A percentile compares a stretch with the other conserved stretches of the same genome.
Conservation (phyloP, 2,329 filamentous ascomycete genomes). For the Claviceps sp. region DNA sequence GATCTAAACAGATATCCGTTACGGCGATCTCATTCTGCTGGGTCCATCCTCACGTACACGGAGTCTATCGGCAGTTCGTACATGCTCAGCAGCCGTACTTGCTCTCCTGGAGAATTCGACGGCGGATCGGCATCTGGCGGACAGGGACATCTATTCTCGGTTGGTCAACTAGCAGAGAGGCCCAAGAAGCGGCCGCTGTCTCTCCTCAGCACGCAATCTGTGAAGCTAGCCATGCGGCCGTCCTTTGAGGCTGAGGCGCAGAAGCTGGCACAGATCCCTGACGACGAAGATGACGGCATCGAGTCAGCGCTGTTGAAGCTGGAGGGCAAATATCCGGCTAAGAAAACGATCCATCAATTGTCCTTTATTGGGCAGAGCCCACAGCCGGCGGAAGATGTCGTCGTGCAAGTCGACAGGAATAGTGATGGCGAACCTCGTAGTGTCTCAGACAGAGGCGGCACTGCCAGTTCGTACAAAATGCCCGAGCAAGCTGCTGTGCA, state of each 20-base stretch:
- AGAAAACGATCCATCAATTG: constrained; percentile 28
- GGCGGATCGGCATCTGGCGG: constrained; percentile 9
- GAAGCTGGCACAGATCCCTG: constrained; percentile 75
- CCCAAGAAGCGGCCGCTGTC: constrained; percentile 34
- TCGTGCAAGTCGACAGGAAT: neutral
- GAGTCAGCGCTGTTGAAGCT: constrained; percentile 88
- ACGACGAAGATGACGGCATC: constrained; percentile 68
- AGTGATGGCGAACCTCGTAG: neutral
- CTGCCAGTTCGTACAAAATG: neutral
- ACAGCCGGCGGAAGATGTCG: neutral
- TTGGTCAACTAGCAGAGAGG: constrained; percentile 43
- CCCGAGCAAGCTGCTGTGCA: neutral
- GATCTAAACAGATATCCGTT: constrained; percentile 40
- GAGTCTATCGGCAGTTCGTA: constrained; percentile 48
- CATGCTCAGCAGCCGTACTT: constrained; percentile 27
- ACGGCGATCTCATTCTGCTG: constrained; percentile 42
- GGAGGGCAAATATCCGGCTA: constrained; percentile 65
- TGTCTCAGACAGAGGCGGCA: no score
- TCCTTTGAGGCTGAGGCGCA: constrained; percentile 86
- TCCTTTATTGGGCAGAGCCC: constrained; percentile 15
- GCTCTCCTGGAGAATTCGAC: constrained; percentile 14
- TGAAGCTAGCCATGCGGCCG: constrained; percentile 48
- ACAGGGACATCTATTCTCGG: constrained; percentile 37
- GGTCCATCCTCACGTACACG: constrained; percentile 45
- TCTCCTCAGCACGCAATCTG: constrained; percentile 48